Conservation (phyloP, 805 yeast genomes). For the Candida suzukii region DNA sequence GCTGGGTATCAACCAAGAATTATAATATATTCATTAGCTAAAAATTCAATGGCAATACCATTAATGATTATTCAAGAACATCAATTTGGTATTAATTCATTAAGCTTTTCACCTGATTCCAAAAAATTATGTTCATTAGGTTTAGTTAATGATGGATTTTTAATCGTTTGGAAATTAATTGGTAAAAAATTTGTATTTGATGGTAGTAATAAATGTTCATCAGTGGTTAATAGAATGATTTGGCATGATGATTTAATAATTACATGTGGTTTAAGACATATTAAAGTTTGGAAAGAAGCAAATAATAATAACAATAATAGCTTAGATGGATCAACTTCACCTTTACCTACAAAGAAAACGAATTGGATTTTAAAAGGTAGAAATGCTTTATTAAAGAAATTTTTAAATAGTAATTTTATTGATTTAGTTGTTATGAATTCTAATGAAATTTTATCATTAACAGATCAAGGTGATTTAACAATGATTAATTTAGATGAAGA, state of each 20-base stretch:
- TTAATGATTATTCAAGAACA: constrained; percentile 53
- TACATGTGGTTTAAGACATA: constrained; percentile 54
- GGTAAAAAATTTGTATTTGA: constrained; percentile 26
- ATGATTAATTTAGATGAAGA: constrained; percentile 21
- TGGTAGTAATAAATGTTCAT: constrained; percentile 58
- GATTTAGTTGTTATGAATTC: constrained; percentile 27
- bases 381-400: constrained; percentile 47
- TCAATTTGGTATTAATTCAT: constrained; percentile 50
- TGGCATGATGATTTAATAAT: constrained; percentile 47
- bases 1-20: constrained; percentile 63
- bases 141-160: constrained; percentile 58
- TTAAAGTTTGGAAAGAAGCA: constrained; percentile 50
- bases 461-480: constrained; percentile 28
- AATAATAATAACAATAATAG: too few species aligned
- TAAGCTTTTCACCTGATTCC: constrained; percentile 56
- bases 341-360: background rate
- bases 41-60: constrained; percentile 40
- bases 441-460: constrained; percentile 30
- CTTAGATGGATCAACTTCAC: constrained; percentile 6
- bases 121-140: constrained; percentile 54
- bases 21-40: constrained; percentile 49
- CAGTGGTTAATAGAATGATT: constrained; percentile 43
- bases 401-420: constrained; percentile 43
- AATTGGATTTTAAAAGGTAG: constrained; percentile 42
- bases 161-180: constrained; percentile 48